Base-by-base conservation (phyloP, 495 filamentous ascomycete species). In the Extremus antarcticus region DNA sequence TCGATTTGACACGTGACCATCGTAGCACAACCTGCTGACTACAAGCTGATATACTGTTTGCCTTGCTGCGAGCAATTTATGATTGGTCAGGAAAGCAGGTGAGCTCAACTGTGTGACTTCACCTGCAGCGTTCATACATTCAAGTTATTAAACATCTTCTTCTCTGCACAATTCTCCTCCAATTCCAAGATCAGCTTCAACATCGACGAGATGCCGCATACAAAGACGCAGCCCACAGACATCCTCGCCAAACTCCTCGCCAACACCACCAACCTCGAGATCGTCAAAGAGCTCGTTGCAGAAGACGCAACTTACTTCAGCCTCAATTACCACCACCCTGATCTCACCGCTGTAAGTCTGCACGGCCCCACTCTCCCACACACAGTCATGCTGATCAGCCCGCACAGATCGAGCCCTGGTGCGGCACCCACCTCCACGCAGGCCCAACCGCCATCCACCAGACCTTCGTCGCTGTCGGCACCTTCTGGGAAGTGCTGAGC, bases 381-480 rank as follows among this genome's bases (percentile, higher is more conserved):
- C 35, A 9, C 16, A 15, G 3, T 21, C 46, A 16, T 48, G 9
- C 46, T 23, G 4, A 21, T 22, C 4, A 25, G 15, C 4, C 46
- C 2, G 19, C 24, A 23, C 47, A 56, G 25, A 62, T 60, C 25
- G 40, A 63, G 29, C 62, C 55, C 17, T 64, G 40, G 35, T 51
- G 32, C 47, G 60, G 60, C 51, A 60, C 45, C 46, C 62, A 63
- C 60, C 23, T 4, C 46, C n/a, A 48, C 8, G 60, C 25, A 19
- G 61, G 61, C 17, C 54, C 61, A 3, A 47, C 29, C 20, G 60
- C 51, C 8, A 56, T 63, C 46, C 35, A 55, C 19, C 29, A 62
- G 38, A 64, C 62, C 51, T 64, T 64, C 50, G 47, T 25, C 46
- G 53, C 41, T 25, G 62, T 64, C n/a, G 32, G 32, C 20, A 16